These are phyloP conservation scores for Carpinus fangiana DNA, from an alignment of 306 rosid species.

Conservation along the genomic window DNA sequence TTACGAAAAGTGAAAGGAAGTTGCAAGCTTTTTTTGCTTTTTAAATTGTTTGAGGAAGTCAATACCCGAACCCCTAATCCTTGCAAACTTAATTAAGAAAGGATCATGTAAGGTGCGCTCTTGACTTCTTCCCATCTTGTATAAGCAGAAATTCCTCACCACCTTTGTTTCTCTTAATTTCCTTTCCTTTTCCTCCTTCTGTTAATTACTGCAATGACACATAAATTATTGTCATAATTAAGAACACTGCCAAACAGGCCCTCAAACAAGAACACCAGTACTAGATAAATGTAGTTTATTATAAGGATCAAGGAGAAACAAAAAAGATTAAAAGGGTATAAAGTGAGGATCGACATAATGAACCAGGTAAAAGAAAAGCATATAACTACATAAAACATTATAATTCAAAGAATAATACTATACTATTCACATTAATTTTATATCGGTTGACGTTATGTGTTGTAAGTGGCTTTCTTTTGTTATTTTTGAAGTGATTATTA, in stretches of 20 bases:
- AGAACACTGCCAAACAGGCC: background rate
- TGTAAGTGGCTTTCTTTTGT: too few species aligned
- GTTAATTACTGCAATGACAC: conserved; percentile 33
- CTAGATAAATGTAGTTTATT: background rate
- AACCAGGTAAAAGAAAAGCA: too few species aligned
- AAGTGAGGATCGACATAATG: too few species aligned
- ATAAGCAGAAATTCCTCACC: conserved; percentile 41
- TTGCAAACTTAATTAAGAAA: conserved; percentile 31
- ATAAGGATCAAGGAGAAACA: background rate
- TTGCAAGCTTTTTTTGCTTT: conserved; percentile 13
- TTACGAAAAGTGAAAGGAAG: conserved; percentile 27
- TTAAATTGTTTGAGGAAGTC: conserved; percentile 63
- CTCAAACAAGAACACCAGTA: background rate
- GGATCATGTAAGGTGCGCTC: conserved; percentile 92
- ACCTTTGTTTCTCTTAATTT: conserved; percentile 19
- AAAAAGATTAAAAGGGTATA: too few species aligned
- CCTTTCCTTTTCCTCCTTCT: conserved; percentile 30
- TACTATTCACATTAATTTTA: too few species aligned
- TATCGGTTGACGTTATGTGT: too few species aligned
- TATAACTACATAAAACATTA: too few species aligned
- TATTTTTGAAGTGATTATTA: too few species aligned
- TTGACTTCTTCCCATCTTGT: conserved; percentile 72
- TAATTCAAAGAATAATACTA: too few species aligned
- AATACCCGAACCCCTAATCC: conserved; percentile 98
- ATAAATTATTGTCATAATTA: background rate